Base-by-base conservation (phyloP, 495 filamentous ascomycete genomes). In the Gamarada debralockiae region DNA sequence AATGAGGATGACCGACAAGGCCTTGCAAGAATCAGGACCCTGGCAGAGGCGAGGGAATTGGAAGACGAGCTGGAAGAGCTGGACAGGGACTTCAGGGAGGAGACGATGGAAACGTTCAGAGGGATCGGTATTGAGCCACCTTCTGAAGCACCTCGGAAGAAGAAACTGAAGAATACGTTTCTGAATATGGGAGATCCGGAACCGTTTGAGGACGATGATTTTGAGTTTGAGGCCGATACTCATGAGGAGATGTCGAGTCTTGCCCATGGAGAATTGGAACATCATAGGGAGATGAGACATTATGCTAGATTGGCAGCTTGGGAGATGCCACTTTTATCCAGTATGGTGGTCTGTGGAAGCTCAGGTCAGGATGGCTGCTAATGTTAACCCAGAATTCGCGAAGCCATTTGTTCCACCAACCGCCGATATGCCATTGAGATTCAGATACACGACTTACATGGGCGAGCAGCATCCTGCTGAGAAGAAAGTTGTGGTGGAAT, bases 371-470 rank as follows among this genome's bases (percentile, higher is more conserved):
- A n/a, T 2, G n/a, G 25, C 29, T 8, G 24, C 48, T 50, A 33
- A 47, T 20, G 42, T 12, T 33, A 23, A 20, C 55, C 57, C 61
- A 95, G 90, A 90, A 57, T 76, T 95, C 36, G 85, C 87, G 44
- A 86, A 85, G 68, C 83, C 87, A 29, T 97, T 96, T 70, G 72
- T 74, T 29, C 86, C 84, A 3, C 89, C 91, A 12, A 66, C 80
- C 41, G 66, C 70, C 41, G 73, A 84, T 42, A 75, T 86, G 57
- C 73, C 79, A 6, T 79, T 98, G 45, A 85, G 93, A 56, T 98
- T 97, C 78, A 85, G 93, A 62, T 96, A 96, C 71, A 97, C 95
- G n/a, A 88, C 84, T 41, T 97, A 97, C 69, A 82, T 97, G 79
- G 95, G 95, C 56, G 93, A 98, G 69, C 68, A 83, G 47, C 95